A percentile compares a stretch with the other conserved stretches of the same genome.
phyloP scores from a whole-genome alignment of 306 rosid genomes.

The Fragaria nilgerrensis region DNA sequence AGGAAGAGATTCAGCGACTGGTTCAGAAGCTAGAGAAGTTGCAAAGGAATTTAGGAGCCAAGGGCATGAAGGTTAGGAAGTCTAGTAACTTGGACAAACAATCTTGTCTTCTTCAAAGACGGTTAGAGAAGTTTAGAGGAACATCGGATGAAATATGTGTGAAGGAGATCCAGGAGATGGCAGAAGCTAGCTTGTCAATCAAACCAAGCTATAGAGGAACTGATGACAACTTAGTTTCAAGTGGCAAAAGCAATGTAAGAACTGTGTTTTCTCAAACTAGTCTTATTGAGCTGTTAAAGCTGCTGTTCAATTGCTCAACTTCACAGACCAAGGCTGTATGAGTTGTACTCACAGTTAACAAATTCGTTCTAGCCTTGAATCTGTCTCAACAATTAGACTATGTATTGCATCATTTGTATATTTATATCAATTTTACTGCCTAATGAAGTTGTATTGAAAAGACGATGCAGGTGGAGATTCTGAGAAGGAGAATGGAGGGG shows the following conservation, averaged over 20 bases:
- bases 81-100: slow-evolving; percentile 62
- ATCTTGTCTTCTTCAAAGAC: slow-evolving; percentile 47
- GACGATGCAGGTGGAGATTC: slow-evolving; percentile 61
- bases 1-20: slow-evolving; percentile 59
- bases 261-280: background rate
- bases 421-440: background rate
- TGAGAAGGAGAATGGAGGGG: slow-evolving; percentile 88
- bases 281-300: background rate
- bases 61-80: slow-evolving; percentile 33
- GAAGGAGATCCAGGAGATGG: slow-evolving; percentile 62
- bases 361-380: background rate
- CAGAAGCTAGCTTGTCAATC: slow-evolving; percentile 51
- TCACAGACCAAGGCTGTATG: background rate
- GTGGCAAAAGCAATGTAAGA: slow-evolving; percentile 69
- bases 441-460: background rate
- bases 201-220: slow-evolving; percentile 31
- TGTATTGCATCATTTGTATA: background rate
- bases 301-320: background rate
- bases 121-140: slow-evolving; percentile 56
- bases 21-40: slow-evolving; percentile 62
- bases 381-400: background rate
- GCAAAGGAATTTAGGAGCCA: slow-evolving; percentile 46
- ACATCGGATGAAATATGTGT: slow-evolving; percentile 48
- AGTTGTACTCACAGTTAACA: background rate
- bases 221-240: slow-evolving; percentile 49